Evolutionary conservation across 1,284 basidiomycete species (phyloP), one percentile per base, ranked within the genome.

Genomic region (Leccinum laetum): DNA sequence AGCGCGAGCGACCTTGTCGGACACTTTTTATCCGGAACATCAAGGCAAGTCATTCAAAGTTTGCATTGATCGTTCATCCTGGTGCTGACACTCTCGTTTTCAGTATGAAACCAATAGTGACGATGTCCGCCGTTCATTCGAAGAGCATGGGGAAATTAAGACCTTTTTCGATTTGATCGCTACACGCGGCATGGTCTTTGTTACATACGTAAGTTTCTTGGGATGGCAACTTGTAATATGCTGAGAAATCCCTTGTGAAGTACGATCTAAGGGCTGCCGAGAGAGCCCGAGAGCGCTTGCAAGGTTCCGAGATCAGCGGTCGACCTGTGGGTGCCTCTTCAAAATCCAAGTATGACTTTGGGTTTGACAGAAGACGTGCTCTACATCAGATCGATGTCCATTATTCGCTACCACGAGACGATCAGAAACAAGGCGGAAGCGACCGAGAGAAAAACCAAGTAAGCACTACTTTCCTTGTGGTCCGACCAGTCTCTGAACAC

Each of bases 1-100:
- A 94, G 75, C 89, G 92, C 72, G 96, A 98, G 80, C 86, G 94
- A 72, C 96, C 96, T 1, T 98, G 97, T 78, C 87, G 97, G 61
- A 98, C 96, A 1, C 81, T 99, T 46, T 99, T 99, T 76, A 95
- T 99, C 68, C 91, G 97, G 72, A 99, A 99, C 77, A 93, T 98
- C 73, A 96, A 95, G 87, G 96, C 93, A 79, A 91, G 90, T 90
- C 64, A 57, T 69, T 60, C 52, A 14, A 62, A 55, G 58, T 64
- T 65, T 67, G 67, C 63, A 55, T 46, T 49, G 24, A 26, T 16
- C n/a, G n/a, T 58, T 52, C 59, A 60, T 41, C n/a, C 37, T 58
- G n/a, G 57, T 69, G 41, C 73, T 75, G 68, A 75, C 62, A 21
- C 35, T 39, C 7, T 60, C 41, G 18, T 14, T 49, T 64, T 67